Evolutionary conservation across 1,284 basidiomycete species (phyloP), one percentile per base, ranked within the genome.

Genomic region (Pascua sp.): DNA sequence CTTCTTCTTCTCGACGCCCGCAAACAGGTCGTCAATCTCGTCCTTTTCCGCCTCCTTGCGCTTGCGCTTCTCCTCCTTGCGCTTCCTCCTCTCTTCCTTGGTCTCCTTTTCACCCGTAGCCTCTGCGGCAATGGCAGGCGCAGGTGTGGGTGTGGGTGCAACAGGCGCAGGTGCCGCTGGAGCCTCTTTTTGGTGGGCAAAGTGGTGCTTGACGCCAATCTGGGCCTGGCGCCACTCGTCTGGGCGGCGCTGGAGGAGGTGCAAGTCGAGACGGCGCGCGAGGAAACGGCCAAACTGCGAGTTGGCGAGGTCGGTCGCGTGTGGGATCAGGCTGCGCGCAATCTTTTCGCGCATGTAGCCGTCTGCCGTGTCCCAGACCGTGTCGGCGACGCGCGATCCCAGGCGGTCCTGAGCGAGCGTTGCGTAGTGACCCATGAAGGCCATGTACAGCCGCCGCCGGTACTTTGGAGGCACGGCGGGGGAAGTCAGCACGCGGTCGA

Each of bases 331-430:
- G 11, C 88, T 88, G 13, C 84, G 84, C 1, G 89, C 91, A 51
- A 97, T 90, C 76, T 93, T 94, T 78, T 95, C 91, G 80, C 89
- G 92, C 64, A 95, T 82, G 77, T 88, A 96, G 1, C 90, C 88
- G 77, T 97, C 94, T 13, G 90, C 87, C 57, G 84, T 85, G 1
- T 82, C 84, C 90, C 91, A 97, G 64, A 88, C 88, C 24, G 87
- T 85, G 68, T 94, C 93, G 4, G 85, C 90, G 1, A 97, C 86
- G 51, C 91, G 83, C 65, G 89, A 91, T 48, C 94, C 93, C 63
- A 95, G 85, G 24, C 88, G 84, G 71, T 95, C 90, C 70, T 92
- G 86, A 2, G 89, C 88, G 18, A 97, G 83, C 37, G 77, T 69
- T 67, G 88, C 85, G 73, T 87, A 95, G 56, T 86, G 82, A 3